Conservation (phyloP, 495 filamentous ascomycete species). For the Sporormia fimetaria region DNA sequence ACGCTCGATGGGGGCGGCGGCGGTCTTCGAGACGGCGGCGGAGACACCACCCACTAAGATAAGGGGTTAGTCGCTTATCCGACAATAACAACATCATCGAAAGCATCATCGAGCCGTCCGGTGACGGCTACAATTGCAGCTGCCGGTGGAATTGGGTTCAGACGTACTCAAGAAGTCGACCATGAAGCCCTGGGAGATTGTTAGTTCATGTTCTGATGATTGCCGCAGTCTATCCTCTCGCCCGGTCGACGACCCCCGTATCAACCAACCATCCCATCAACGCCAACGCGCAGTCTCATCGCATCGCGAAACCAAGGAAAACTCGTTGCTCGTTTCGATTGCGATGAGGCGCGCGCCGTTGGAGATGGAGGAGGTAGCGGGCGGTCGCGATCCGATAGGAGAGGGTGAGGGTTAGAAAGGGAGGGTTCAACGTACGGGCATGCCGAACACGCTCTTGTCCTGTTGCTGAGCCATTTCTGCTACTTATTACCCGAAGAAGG, state of each 20-base stretch:
- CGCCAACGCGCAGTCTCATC: conserved; percentile 13
- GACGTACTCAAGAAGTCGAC: conserved; percentile 98
- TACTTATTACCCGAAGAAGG: conserved; percentile 37
- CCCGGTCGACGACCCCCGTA: conserved; percentile 20
- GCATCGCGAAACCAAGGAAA: conserved; percentile 7
- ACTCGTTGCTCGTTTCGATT: conserved; percentile 13
- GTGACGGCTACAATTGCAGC: conserved; percentile 11
- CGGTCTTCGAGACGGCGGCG: conserved; percentile 99
- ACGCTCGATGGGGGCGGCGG: conserved; percentile 99
- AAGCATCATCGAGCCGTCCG: conserved; percentile 3
- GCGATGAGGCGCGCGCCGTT: conserved; percentile 9
- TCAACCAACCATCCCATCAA: conserved; percentile 21
- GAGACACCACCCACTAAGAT: conserved; percentile 95
- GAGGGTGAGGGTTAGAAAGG: too few relatives aligned
- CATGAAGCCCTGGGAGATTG: conserved; percentile 47
- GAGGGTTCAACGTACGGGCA: conserved; percentile 55
- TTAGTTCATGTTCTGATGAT: conserved; percentile 21
- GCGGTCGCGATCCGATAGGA: too few relatives aligned
- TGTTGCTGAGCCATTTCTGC: conserved; percentile 27
- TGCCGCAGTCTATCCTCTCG: conserved; percentile 18
- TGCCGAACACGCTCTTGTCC: conserved; percentile 81
- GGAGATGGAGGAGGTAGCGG: conserved; percentile 9
- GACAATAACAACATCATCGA: conserved; percentile 21
- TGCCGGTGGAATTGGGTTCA: conserved; percentile 11
- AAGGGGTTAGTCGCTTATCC: conserved; percentile 30